Percentiles rank a stretch among this genome's conserved stretches.
phyloP scores from a whole-genome alignment of 2,329 filamentous ascomycete genomes.

The Trichoderma citrinoviride region DNA sequence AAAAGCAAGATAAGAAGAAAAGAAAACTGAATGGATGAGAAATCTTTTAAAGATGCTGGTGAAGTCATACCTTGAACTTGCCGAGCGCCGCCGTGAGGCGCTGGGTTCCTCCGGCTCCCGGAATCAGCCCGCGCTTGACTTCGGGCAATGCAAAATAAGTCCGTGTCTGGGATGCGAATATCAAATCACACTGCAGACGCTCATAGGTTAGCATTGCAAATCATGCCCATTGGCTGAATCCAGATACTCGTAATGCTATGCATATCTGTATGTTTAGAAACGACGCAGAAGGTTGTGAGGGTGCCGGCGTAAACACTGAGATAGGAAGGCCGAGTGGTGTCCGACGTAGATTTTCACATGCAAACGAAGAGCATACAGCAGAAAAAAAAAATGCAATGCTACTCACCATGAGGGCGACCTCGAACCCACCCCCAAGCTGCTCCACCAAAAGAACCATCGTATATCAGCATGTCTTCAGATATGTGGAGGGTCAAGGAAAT shows the following conservation, averaged over 20 bases:
- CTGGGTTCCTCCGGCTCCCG: conserved; percentile 42
- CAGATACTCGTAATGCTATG: not conserved
- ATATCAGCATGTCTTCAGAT: conserved; percentile 19
- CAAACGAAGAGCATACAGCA: not conserved
- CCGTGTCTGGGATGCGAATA: conserved; percentile 35
- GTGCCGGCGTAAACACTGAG: not conserved
- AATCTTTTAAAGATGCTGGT: not conserved
- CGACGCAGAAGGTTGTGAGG: not conserved
- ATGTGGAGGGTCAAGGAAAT: not conserved
- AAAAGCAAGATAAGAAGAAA: not conserved
- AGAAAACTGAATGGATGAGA: not conserved
- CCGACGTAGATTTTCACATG: conserved; percentile 7
- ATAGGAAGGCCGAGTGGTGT: conserved; percentile 1
- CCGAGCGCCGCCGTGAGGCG: conserved; percentile 41
- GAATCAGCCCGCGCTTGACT: conserved; percentile 41
- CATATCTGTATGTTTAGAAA: conserved; percentile 16
- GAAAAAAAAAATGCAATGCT: not conserved
- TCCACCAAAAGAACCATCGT: conserved; percentile 14
- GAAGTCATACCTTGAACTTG: conserved; percentile 39
- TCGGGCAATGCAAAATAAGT: conserved; percentile 42
- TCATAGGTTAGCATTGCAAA: not conserved
- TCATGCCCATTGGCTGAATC: not conserved
- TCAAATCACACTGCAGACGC: conserved; percentile 38
- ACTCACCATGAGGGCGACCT: conserved; percentile 47
- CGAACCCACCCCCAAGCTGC: conserved; percentile 51